A percentile compares a stretch with the other conserved stretches of the same genome.
Evolutionary conservation across 1,139 yeast species (phyloP).

Genomic region (Protomyces gravidus): DNA sequence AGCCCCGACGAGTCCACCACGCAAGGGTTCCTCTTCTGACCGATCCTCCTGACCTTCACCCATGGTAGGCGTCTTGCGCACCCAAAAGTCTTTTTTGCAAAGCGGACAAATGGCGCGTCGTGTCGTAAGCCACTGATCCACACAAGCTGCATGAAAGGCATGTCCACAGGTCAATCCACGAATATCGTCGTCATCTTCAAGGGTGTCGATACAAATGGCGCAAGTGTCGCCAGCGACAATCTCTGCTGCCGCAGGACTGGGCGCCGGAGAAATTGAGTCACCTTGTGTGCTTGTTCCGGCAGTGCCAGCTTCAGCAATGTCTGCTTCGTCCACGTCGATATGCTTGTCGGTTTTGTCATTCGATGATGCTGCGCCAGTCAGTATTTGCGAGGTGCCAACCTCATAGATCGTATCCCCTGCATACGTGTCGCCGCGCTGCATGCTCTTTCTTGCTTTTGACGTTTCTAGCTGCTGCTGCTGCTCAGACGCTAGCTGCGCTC

Average conservation of each 20-base stretch:
- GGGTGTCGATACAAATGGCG: constrained; percentile 69
- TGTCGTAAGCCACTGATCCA: constrained; percentile 76
- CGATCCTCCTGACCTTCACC: neutral
- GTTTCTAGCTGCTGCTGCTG: neutral
- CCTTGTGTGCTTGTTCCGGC: neutral
- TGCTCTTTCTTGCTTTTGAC: neutral
- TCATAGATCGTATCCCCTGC: neutral
- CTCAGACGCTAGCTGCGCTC: neutral
- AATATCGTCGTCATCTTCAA: constrained; percentile 60
- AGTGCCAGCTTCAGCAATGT: neutral
- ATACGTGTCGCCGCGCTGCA: neutral
- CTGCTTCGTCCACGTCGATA: neutral
- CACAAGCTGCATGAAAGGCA: constrained; percentile 72
- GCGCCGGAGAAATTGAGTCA: neutral
- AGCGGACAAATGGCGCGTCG: constrained; percentile 80
- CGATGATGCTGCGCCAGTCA: neutral
- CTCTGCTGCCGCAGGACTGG: neutral
- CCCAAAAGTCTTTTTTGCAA: constrained; percentile 54
- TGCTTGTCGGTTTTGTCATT: neutral
- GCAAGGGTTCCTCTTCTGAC: neutral
- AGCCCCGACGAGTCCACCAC: neutral
- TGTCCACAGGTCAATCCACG: constrained; percentile 79
- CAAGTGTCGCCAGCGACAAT: constrained; percentile 56
- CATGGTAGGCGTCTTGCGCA: constrained; percentile 33
- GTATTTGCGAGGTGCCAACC: neutral